Percentiles rank a stretch among this genome's conserved stretches.
phyloP scores from a whole-genome alignment of 805 yeast genomes.

The Candida endomychidarum region DNA sequence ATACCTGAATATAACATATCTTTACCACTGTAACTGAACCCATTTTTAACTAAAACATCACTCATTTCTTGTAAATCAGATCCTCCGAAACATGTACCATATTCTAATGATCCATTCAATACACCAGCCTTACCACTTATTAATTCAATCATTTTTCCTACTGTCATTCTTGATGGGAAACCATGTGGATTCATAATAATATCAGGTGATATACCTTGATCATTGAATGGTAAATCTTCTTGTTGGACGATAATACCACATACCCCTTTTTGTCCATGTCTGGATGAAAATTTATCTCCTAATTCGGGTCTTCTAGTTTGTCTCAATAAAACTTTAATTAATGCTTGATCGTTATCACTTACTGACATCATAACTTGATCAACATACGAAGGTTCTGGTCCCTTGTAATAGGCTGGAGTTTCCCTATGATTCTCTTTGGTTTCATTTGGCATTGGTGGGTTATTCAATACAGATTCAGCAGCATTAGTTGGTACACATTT shows the following conservation, averaged over 20 bases:
- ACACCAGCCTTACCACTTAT: conserved; percentile 98
- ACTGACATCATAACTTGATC: conserved; percentile 98
- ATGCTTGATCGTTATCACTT: conserved; percentile 91
- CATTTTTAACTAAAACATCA: conserved; percentile 80
- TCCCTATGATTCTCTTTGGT: conserved; percentile 60
- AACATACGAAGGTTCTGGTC: conserved; percentile 92
- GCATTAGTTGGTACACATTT: conserved; percentile 90
- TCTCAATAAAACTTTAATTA: conserved; percentile 86
- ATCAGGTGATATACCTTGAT: conserved; percentile 89
- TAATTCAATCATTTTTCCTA: conserved; percentile 96
- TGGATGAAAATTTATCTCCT: conserved; percentile 95
- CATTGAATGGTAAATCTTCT: conserved; percentile 95
- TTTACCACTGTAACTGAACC: conserved; percentile 93
- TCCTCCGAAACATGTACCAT: conserved; percentile 98
- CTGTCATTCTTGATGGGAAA: conserved; percentile 99
- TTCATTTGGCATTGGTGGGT: conserved; percentile 14
- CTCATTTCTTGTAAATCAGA: conserved; percentile 96
- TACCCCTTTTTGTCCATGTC: conserved; percentile 99
- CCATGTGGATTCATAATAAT: conserved; percentile 99
- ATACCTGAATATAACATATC: conserved; percentile 97
- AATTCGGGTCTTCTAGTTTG: conserved; percentile 97
- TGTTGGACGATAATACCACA: conserved; percentile 98
- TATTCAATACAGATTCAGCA: conserved; percentile 54
- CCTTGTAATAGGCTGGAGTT: conserved; percentile 87
- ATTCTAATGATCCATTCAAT: conserved; percentile 83